Percentiles rank a stretch among this genome's conserved stretches.
Evolutionary conservation across 1,284 basidiomycete genomes (phyloP).

Genomic region (Acaromyces ingoldii): DNA sequence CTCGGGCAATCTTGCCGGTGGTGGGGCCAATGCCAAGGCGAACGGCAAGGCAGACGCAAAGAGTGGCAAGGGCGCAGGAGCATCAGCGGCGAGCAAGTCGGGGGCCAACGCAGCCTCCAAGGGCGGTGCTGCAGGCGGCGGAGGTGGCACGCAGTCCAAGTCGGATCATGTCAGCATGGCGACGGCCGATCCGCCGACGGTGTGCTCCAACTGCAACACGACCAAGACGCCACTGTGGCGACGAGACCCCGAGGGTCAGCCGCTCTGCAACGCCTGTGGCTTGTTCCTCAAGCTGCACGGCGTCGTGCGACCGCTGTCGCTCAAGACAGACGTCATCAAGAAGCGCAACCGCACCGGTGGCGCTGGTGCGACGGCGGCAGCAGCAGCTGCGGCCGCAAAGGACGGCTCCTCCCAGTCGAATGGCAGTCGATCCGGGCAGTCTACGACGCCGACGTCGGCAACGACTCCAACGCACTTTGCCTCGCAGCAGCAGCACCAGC

Average conservation of each 20-base stretch:
- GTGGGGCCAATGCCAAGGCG: not conserved
- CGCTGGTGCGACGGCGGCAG: not conserved
- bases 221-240: slow-evolving; percentile 94
- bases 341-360: slow-evolving; percentile 60
- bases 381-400: not conserved
- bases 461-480: too few relatives aligned
- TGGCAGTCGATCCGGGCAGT: too few relatives aligned
- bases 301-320: slow-evolving; percentile 81
- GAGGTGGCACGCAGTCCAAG: not conserved
- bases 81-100: not conserved
- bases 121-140: not conserved
- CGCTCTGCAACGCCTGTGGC: slow-evolving; percentile 62
- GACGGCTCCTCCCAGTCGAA: too few relatives aligned
- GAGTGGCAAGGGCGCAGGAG: not conserved
- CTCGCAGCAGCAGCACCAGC: too few relatives aligned
- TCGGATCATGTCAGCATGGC: slow-evolving; percentile 19
- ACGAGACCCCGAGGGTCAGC: slow-evolving; percentile 89
- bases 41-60: not conserved
- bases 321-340: slow-evolving; percentile 97
- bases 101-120: not conserved
- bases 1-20: slow-evolving; percentile 14
- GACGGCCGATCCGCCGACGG: slow-evolving; percentile 57
- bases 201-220: slow-evolving; percentile 90
- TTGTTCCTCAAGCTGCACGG: slow-evolving; percentile 78
- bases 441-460: too few relatives aligned